Conservation (phyloP, 2,329 filamentous ascomycete species). For the Aspergillus novoparasiticus region DNA sequence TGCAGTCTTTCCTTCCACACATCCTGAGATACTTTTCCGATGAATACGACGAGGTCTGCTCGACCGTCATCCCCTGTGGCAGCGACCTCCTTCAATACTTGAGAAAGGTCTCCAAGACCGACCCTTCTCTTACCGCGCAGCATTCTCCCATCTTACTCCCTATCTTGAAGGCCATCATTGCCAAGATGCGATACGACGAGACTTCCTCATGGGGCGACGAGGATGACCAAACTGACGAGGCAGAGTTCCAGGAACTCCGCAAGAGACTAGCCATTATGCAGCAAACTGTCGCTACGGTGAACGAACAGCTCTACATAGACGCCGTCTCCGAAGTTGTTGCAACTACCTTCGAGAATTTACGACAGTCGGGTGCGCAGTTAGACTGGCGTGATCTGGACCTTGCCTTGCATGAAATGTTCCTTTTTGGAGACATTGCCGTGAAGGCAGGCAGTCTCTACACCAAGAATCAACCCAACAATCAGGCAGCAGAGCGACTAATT, state of each 20-base stretch:
- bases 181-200: conserved; percentile 97
- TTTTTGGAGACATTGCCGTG: conserved; percentile 93
- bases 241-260: conserved; percentile 92
- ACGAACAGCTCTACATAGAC: conserved; percentile 85
- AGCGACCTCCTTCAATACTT: conserved; percentile 91
- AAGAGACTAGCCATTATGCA: conserved; percentile 88
- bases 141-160: conserved; percentile 83
- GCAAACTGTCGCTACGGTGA: conserved; percentile 86
- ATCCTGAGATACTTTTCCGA: conserved; percentile 94
- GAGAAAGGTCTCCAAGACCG: conserved; percentile 71
- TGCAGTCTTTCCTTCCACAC: conserved; percentile 82
- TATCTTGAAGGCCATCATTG: conserved; percentile 86
- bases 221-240: conserved; percentile 93
- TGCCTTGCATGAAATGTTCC: conserved; percentile 90
- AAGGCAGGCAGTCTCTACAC: conserved; percentile 82
- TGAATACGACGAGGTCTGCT: conserved; percentile 97
- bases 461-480: conserved; percentile 78
- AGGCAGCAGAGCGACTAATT: conserved; percentile 78
- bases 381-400: conserved; percentile 96
- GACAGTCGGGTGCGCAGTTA: conserved; percentile 71
- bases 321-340: conserved; percentile 86
- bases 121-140: conserved; percentile 66
- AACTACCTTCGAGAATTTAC: conserved; percentile 79
- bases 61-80: conserved; percentile 88
- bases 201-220: conserved; percentile 91